phyloP scores from a whole-genome alignment of 2,329 filamentous ascomycete genomes.

The Pestalotiopsis sp. region DNA sequence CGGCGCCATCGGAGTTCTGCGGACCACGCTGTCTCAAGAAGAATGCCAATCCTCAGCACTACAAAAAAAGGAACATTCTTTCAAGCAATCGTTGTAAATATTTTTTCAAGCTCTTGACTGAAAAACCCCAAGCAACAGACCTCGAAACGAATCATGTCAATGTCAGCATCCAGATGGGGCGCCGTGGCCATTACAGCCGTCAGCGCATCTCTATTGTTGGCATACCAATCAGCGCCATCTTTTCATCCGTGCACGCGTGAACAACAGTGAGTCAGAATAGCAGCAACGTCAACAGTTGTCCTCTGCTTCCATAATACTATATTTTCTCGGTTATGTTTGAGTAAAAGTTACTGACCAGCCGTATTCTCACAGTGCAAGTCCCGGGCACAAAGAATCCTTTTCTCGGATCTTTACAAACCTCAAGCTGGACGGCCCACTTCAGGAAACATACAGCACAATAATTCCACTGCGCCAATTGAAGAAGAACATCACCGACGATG shows the following conservation, averaged over 20 bases:
- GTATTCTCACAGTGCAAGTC: background rate
- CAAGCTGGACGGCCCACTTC: background rate
- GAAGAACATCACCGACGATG: background rate
- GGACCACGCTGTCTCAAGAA: background rate
- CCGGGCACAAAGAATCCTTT: background rate
- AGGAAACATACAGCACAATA: background rate
- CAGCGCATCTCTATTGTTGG: background rate
- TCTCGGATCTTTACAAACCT: background rate
- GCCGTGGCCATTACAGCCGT: background rate
- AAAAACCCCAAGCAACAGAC: background rate
- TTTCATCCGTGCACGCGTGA: background rate
- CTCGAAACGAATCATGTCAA: background rate
- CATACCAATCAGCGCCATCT: background rate
- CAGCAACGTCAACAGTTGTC: background rate
- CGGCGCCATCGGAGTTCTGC: background rate
- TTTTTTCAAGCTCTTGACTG: accelerated
- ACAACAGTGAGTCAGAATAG: background rate
- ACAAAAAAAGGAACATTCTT: background rate
- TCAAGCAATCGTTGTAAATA: background rate
- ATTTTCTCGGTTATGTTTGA: background rate
- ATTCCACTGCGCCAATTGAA: background rate
- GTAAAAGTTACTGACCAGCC: background rate
- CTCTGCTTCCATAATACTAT: background rate
- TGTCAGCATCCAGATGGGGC: background rate
- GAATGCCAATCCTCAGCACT: background rate